A percentile compares a stretch with the other conserved stretches of the same genome.
Conservation (phyloP, 2,329 filamentous ascomycete genomes). For the Aspergillus sp. region DNA sequence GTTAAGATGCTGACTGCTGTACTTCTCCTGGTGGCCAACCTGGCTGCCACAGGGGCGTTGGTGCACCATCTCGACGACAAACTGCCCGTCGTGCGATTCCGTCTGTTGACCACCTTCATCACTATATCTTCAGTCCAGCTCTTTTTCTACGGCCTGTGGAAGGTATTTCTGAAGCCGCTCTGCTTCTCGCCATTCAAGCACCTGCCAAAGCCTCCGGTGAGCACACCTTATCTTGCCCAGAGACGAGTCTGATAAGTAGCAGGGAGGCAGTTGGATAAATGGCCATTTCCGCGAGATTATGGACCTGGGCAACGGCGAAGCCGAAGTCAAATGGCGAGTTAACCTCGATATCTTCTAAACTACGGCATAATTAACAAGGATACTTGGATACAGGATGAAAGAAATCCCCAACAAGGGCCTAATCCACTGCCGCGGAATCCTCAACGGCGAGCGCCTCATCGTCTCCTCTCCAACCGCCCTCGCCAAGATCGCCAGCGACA, state of each 20-base stretch:
- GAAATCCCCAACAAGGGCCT: background rate
- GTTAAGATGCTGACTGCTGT: background rate
- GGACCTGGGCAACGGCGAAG: background rate
- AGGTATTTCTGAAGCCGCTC: background rate
- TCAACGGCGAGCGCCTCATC: background rate
- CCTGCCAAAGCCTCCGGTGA: background rate
- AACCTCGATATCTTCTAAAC: background rate
- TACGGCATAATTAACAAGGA: too few relatives aligned
- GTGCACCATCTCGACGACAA: background rate
- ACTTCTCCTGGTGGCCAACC: background rate
- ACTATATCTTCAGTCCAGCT: background rate
- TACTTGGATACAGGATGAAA: background rate
- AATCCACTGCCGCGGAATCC: background rate
- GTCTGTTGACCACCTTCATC: background rate
- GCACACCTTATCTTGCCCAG: background rate
- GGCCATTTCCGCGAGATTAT: background rate
- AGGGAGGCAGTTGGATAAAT: background rate
- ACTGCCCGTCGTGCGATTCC: background rate
- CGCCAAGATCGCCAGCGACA: background rate
- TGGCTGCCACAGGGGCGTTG: background rate
- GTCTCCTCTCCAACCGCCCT: background rate
- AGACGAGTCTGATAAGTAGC: background rate
- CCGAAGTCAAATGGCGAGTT: background rate
- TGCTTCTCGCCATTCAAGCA: background rate
- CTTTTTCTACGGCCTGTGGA: background rate